A percentile compares a stretch with the other conserved stretches of the same genome.
Conservation (phyloP, 768 basidiomycete genomes). For the Cystofilobasidium capitatum region DNA sequence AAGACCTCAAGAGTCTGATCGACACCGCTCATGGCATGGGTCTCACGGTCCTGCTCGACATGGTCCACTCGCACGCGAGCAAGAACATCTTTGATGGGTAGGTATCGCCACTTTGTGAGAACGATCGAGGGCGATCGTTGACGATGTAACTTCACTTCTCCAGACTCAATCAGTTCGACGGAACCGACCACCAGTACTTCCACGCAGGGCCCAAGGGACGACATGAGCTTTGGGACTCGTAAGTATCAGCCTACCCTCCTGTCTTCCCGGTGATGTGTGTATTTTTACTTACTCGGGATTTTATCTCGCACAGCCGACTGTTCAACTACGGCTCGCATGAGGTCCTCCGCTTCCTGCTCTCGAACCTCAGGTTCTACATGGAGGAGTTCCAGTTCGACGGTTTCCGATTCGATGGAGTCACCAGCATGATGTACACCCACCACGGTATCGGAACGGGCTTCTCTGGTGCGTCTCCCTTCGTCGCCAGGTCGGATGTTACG, state of each 20-base stretch:
- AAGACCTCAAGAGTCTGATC: slow-evolving; percentile 88
- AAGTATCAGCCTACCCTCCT: slow-evolving; percentile 23
- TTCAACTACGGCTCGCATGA: slow-evolving; percentile 96
- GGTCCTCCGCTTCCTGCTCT: slow-evolving; percentile 85
- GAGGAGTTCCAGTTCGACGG: slow-evolving; percentile 95
- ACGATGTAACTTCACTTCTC: background rate
- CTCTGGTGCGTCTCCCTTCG: slow-evolving; percentile 49
- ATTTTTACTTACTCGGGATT: background rate
- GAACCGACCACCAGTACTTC: slow-evolving; percentile 95
- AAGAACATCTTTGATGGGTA: slow-evolving; percentile 92
- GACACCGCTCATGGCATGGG: slow-evolving; percentile 93
- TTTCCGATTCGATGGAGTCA: slow-evolving; percentile 97
- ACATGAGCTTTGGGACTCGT: slow-evolving; percentile 92
- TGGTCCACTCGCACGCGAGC: slow-evolving; percentile 96
- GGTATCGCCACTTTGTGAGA: slow-evolving; percentile 16
- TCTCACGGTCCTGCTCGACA: slow-evolving; percentile 82
- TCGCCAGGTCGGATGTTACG: background rate
- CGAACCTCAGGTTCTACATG: slow-evolving; percentile 89
- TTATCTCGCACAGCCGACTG: slow-evolving; percentile 59
- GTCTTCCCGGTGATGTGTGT: background rate
- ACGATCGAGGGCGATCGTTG: background rate
- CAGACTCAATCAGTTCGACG: slow-evolving; percentile 80
- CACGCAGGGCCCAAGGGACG: slow-evolving; percentile 82
- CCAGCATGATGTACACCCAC: slow-evolving; percentile 98
- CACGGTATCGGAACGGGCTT: slow-evolving; percentile 97